Base-by-base conservation (phyloP, 2,329 filamentous ascomycete genomes). In the Cordyceps cicadae region DNA sequence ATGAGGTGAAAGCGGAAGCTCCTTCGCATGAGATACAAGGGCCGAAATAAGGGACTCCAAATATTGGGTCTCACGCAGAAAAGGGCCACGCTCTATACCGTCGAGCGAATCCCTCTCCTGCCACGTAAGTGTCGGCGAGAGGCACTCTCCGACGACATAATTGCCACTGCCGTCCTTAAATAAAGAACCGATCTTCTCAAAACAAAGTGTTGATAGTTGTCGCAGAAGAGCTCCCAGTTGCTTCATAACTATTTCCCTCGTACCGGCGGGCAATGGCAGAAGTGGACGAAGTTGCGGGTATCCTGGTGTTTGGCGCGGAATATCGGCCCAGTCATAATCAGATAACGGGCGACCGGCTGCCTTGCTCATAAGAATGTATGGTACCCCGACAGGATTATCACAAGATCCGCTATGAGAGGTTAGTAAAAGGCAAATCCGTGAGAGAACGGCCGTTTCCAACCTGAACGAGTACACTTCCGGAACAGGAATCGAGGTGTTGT, bases 1-100 rank as follows among this genome's bases (percentile, higher is more conserved):
- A 53, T 71, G 64, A 8, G 67, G 65, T n/a, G 56, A 54, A 12
- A 71, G 62, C 7, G 60, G 54, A 60, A 72, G 69, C 60, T 70
- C 62, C 54, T 65, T 59, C 29, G 57, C 64, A 61, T 70, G 67
- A 21, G 41, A 49, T 39, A 54, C 64, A 56, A 69, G 66, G 1
- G 64, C 66, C 34, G 66, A 66, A 11, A 68, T 54, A 4, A 70
- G 64, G 41, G 69, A 65, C 46, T 64, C 41, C 1, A 70, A 64
- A 54, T 71, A 71, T 3, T 67, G 59, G 29, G 56, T 32, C 39
- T 69, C 68, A 54, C 66, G 9, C 1, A 49, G 11, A 59, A 69
- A 71, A 21, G 69, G 70, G 14, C 69, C 70, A 39, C 67, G 66
- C 24, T 67, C 56, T 48, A 70, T 52, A 49, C 34, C 55, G 17